Evolutionary conservation across 371 early-diverging fungal species (phyloP).

Genomic region (Mortierella sp.): DNA sequence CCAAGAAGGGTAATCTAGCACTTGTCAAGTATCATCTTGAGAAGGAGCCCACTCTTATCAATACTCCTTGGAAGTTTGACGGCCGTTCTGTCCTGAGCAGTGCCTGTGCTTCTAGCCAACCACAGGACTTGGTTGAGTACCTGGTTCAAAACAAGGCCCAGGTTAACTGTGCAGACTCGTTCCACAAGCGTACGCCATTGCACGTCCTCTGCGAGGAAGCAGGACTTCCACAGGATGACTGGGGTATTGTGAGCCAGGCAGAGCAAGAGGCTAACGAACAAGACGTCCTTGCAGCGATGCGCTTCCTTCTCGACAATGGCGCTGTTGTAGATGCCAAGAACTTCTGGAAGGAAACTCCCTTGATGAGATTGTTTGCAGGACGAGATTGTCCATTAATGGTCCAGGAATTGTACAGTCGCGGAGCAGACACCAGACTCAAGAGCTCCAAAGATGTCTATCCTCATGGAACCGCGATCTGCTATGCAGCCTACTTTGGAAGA

Average conservation of each 20-base stretch:
- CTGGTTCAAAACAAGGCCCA: constrained; percentile 43
- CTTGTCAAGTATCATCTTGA: constrained; percentile 48
- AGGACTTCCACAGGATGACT: constrained; percentile 44
- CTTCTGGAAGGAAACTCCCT: constrained; percentile 52
- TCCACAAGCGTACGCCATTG: constrained; percentile 44
- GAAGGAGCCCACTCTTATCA: constrained; percentile 45
- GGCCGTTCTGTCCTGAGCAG: constrained; percentile 53
- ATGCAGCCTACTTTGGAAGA: constrained; percentile 53
- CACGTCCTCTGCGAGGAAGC: constrained; percentile 51
- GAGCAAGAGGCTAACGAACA: constrained; percentile 51
- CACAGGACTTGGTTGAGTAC: constrained; percentile 51
- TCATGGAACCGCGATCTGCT: constrained; percentile 45
- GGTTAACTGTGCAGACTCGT: constrained; percentile 32
- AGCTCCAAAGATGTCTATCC: constrained; percentile 57
- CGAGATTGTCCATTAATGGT: constrained; percentile 56
- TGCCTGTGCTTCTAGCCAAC: constrained; percentile 49
- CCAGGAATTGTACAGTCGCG: constrained; percentile 53
- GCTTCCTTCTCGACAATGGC: constrained; percentile 46
- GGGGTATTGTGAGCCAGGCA: constrained; percentile 29
- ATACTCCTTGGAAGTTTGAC: constrained; percentile 53
- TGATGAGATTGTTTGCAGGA: constrained; percentile 48
- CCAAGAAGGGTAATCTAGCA: constrained; percentile 48
- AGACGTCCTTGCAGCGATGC: constrained; percentile 54
- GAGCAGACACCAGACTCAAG: constrained; percentile 47
- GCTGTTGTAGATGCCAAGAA: constrained; percentile 55